phyloP scores from a whole-genome alignment of 805 yeast species.

The Starmerella vaccinii region DNA sequence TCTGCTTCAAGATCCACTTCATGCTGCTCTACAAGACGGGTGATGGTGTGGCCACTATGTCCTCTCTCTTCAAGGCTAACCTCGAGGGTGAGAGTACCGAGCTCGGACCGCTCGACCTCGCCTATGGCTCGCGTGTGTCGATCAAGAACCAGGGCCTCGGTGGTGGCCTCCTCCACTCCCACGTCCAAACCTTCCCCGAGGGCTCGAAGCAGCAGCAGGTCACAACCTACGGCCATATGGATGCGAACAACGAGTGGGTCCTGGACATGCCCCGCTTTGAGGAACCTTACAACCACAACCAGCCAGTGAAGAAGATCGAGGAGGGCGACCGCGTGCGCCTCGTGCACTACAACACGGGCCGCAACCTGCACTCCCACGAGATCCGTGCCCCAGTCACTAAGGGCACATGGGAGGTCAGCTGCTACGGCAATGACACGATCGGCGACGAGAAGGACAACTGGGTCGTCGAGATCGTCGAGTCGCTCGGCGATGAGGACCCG shows the following conservation, averaged over 20 bases:
- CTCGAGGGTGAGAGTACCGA: slow-evolving; percentile 74
- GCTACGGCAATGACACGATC: slow-evolving; percentile 66
- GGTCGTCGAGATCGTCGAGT: slow-evolving; percentile 71
- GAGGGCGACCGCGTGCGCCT: slow-evolving; percentile 71
- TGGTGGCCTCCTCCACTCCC: slow-evolving; percentile 74
- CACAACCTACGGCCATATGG: slow-evolving; percentile 49
- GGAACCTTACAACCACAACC: slow-evolving; percentile 33
- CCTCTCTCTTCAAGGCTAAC: slow-evolving; percentile 89
- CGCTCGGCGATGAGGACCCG: slow-evolving; percentile 39
- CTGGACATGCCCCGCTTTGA: slow-evolving; percentile 38
- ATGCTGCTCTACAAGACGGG: slow-evolving; percentile 74
- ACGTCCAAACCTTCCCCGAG: slow-evolving; percentile 61
- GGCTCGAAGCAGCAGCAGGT: slow-evolving; percentile 97
- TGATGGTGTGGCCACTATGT: slow-evolving; percentile 92
- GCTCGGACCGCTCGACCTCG: slow-evolving; percentile 55
- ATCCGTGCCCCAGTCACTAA: slow-evolving; percentile 90
- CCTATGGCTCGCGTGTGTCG: slow-evolving; percentile 67
- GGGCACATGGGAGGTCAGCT: slow-evolving; percentile 88
- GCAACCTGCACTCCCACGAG: slow-evolving; percentile 78
- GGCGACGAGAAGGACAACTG: slow-evolving; percentile 89
- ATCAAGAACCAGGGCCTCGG: slow-evolving; percentile 71
- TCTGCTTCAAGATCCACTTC: slow-evolving; percentile 90
- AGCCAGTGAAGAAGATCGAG: slow-evolving; percentile 37
- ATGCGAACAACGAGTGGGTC: slow-evolving; percentile 73
- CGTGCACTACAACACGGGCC: slow-evolving; percentile 69